Evolutionary conservation across 176 grass and related monocot species (phyloP), one percentile per base, ranked within the genome.

Genomic region (Rhynchospora tenuis): DNA sequence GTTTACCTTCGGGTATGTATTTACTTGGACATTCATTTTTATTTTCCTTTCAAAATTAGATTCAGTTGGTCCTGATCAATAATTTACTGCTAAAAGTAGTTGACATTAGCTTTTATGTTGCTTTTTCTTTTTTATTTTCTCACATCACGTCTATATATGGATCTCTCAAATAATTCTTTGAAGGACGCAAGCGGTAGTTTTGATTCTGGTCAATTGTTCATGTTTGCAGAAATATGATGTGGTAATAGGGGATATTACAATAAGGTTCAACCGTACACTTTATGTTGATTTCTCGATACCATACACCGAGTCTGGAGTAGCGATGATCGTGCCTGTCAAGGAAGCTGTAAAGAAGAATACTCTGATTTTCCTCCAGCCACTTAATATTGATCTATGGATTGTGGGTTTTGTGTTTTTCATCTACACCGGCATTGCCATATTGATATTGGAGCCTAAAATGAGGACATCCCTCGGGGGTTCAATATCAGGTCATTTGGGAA

Each of bases 231-330:
- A 79, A 2, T 79, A 28, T 75, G 54, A 91, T 46, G 12, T 84
- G 45, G 86, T 83, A 5, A 65, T 91, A 74, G 86, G 88, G 3
- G 89, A 91, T 2, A 81, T 89, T 50, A 89, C 89, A 56, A 75
- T 91, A 31, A 85, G 66, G 6, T 78, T 58, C 13, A 89, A 89
- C 26, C 85, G 92, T 60, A 51, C 89, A 11, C 15, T 42, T 27
- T 85, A 87, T 19, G 89, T 86, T 9, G 85, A 94, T 56, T 94
- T 94, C 81, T 75, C 89, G 2, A 2, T 81, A 28, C 87, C 89
- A 13, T 94, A 91, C 77, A 89, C 88, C 7, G 87, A 88, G 28
- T 74, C 84, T 0, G 85, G 84, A 58, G 31, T 91, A 45, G 77
- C 82, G 1, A 91, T 94, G 89, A 19, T 94, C 19, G 92, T 91